Base-by-base conservation (phyloP, 768 basidiomycete genomes). In the Lactarius trivialis region DNA sequence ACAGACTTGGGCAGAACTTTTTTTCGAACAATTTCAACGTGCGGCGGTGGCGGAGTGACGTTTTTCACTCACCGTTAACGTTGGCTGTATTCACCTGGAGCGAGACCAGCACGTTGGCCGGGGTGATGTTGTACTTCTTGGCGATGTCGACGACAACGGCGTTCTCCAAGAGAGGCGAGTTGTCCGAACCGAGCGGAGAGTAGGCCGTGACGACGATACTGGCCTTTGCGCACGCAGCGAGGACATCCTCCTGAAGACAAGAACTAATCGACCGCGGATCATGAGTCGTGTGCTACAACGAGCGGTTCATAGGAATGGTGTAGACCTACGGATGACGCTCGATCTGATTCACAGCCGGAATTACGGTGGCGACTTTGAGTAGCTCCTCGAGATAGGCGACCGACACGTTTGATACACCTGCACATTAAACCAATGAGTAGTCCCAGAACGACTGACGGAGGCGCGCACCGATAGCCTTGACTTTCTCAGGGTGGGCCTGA, bases 301-400 rank as follows among this genome's bases (percentile, higher is more conserved):
- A 32, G n/a, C 7, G 1, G 1, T 5, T 26, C 19, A 21, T 34
- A n/a, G 34, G 37, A 28, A n/a, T 30, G 24, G 58, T 17, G n/a
- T 6, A 50, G 6, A 76, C 81, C 60, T 71, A 86, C 77, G 88
- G 85, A 70, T 89, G 88, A 37, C 84, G 76, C 72, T 88, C 88
- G 60, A 93, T 80, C 75, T 93, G 91, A 76, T 91, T 91, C 32
- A 85, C 85, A 0, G 88, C 89, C 17, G 89, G 90, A 37, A 86
- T 74, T 45, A 86, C 76, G 39, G 70, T 73, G 57, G 82, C 78
- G 41, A 79, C 76, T 64, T 78, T 78, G 45, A 89, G 75, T 24
- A 92, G 77, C 45, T 82, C 76, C 62, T 85, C 78, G 43, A 93
- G 73, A 73, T 78, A 88, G 43, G 81, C 73, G 51, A 85, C 77